Conservation (phyloP, 208 protist species). For the Wallacemonas sp. region DNA sequence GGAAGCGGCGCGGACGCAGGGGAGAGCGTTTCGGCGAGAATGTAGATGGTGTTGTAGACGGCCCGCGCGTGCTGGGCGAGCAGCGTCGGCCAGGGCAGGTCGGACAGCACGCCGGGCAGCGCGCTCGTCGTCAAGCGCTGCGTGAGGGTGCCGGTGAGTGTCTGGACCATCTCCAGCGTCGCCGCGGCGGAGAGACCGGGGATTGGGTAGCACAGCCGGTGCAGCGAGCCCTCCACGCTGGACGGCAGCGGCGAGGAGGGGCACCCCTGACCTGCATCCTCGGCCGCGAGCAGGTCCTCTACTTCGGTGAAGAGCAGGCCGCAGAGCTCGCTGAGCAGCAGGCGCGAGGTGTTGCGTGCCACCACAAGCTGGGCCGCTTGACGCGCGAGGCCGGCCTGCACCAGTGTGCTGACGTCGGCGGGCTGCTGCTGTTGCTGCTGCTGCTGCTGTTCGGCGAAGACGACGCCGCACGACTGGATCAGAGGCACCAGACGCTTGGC, state of each 20-base stretch:
- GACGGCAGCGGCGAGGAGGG: neutral
- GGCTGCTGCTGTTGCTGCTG: neutral
- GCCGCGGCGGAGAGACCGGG: conserved; percentile 10
- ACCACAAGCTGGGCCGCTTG: conserved; percentile 37
- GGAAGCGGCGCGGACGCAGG: neutral
- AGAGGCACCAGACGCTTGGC: conserved; percentile 33
- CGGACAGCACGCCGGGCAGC: conserved; percentile 40
- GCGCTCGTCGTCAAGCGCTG: conserved; percentile 25
- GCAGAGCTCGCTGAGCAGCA: conserved; percentile 62
- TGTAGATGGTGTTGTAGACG: conserved; percentile 63
- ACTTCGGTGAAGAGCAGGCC: conserved; percentile 32
- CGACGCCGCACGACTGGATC: conserved; percentile 16
- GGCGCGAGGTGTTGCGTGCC: conserved; percentile 48
- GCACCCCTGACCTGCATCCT: neutral
- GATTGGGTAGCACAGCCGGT: neutral
- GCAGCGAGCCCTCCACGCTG: conserved; percentile 16
- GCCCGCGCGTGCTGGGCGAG: conserved; percentile 60
- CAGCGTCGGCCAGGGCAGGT: conserved; percentile 51
- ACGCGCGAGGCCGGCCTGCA: conserved; percentile 13
- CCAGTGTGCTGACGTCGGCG: no score
- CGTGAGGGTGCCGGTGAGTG: conserved; percentile 23
- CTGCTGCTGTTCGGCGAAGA: neutral
- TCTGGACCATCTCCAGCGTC: conserved; percentile 15
- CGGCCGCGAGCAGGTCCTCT: conserved; percentile 1
- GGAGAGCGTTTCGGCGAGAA: conserved; percentile 27